Conservation (phyloP, 768 basidiomycete genomes). For the Termitomyces sp. region DNA sequence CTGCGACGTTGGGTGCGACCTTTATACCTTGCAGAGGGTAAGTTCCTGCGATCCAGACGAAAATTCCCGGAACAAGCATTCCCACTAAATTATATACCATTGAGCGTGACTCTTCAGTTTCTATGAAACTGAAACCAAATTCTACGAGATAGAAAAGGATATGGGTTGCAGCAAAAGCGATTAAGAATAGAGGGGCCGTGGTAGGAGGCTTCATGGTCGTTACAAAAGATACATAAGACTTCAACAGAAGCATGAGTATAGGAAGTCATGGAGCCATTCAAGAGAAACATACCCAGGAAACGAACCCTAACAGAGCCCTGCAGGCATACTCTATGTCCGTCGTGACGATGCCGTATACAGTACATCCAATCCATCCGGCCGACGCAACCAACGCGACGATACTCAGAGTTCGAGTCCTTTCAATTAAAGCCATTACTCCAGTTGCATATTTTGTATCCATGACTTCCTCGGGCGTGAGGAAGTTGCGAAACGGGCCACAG, state of each 20-base stretch:
- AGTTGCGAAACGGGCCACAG: conserved; percentile 43
- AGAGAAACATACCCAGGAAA: conserved; percentile 46
- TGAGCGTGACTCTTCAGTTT: conserved; percentile 2
- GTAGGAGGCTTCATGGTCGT: conserved; percentile 32
- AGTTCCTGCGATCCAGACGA: conserved; percentile 50
- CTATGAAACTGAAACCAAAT: conserved; percentile 25
- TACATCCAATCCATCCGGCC: conserved; percentile 35
- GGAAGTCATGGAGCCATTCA: not conserved
- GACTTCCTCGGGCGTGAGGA: conserved; percentile 47
- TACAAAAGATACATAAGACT: conserved; percentile 41
- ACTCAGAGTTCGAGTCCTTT: conserved; percentile 28
- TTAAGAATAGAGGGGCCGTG: conserved; percentile 49
- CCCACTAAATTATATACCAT: conserved; percentile 22
- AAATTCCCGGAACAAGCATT: conserved; percentile 27
- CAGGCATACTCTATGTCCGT: conserved; percentile 15
- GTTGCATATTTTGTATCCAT: conserved; percentile 28
- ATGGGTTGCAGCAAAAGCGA: conserved; percentile 36
- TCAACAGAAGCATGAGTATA: conserved; percentile 1
- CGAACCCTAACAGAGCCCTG: conserved; percentile 25
- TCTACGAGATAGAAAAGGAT: conserved; percentile 29
- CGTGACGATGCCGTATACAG: conserved; percentile 28
- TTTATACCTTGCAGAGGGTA: conserved; percentile 42
- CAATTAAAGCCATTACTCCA: conserved; percentile 17
- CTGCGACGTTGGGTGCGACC: conserved; percentile 45
- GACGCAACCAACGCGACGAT: conserved; percentile 32